phyloP scores from a whole-genome alignment of 306 rosid species.

The Abrus precatorius region DNA sequence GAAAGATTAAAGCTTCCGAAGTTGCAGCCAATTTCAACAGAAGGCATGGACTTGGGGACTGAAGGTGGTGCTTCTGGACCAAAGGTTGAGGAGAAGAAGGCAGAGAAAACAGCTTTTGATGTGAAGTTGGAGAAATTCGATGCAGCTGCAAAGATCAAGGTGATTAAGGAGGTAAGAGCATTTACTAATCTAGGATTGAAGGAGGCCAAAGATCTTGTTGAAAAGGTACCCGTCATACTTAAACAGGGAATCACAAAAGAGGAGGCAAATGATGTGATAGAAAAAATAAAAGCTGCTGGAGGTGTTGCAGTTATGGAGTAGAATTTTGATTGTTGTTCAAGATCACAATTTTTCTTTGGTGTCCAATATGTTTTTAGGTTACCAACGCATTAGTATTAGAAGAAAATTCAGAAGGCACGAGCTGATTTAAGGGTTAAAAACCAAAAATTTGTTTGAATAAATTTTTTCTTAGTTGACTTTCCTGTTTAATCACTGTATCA shows the following conservation, averaged over 20 bases:
- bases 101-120: conserved; percentile 65
- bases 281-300: conserved; percentile 64
- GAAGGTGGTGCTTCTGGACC: conserved; percentile 50
- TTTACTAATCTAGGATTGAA: conserved; percentile 62
- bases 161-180: conserved; percentile 65
- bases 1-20: conserved; percentile 59
- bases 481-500: conserved; percentile 24
- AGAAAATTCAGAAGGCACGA: conserved; percentile 40
- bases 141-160: conserved; percentile 64
- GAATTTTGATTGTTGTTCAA: conserved; percentile 39
- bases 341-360: conserved; percentile 34
- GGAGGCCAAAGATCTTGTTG: conserved; percentile 69
- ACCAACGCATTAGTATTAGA: conserved; percentile 4
- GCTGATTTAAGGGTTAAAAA: conserved; percentile 29
- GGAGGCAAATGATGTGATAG: conserved; percentile 60
- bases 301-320: conserved; percentile 66
- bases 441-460: conserved; percentile 38
- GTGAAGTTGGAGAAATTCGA: conserved; percentile 64
- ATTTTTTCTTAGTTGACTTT: conserved; percentile 20
- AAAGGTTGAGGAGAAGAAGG: conserved; percentile 62
- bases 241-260: conserved; percentile 67
- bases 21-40: conserved; percentile 62
- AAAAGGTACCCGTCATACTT: conserved; percentile 58
- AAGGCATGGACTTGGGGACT: conserved; percentile 59
- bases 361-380: conserved; percentile 17